Percentiles rank a stretch among this genome's conserved stretches.
Evolutionary conservation across 805 yeast genomes (phyloP).

Genomic region (Maudiozyma barnettii): DNA sequence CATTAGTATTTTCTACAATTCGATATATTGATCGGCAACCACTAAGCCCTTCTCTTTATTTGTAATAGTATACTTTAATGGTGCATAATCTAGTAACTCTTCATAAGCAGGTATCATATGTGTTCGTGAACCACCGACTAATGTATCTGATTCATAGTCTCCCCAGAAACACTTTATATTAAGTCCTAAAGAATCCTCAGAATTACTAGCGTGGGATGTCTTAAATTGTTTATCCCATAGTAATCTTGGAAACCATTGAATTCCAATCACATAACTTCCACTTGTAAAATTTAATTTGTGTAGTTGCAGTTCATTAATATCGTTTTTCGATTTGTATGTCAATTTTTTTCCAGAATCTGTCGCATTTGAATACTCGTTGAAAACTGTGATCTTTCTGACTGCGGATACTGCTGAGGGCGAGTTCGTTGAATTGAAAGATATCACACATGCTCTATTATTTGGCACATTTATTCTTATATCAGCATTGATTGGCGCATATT

Average conservation of each 20-base stretch:
- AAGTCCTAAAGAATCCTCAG: slow-evolving; percentile 40
- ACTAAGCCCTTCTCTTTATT: slow-evolving; percentile 64
- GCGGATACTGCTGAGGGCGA: slow-evolving; percentile 38
- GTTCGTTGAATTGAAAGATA: slow-evolving; percentile 46
- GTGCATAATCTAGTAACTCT: slow-evolving; percentile 60
- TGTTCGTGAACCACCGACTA: slow-evolving; percentile 30
- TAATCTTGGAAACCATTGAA: slow-evolving; percentile 67
- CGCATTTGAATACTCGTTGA: slow-evolving; percentile 26
- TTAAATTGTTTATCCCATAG: slow-evolving; percentile 21
- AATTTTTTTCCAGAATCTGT: not conserved
- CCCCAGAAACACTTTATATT: slow-evolving; percentile 69
- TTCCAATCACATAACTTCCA: slow-evolving; percentile 44
- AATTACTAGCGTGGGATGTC: slow-evolving; percentile 26
- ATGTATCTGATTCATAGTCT: slow-evolving; percentile 44
- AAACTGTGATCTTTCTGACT: slow-evolving; percentile 52
- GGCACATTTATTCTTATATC: slow-evolving; percentile 48
- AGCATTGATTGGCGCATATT: slow-evolving; percentile 57
- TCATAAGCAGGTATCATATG: slow-evolving; percentile 59
- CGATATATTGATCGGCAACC: slow-evolving; percentile 42
- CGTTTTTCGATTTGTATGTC: slow-evolving; percentile 44
- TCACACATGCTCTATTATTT: slow-evolving; percentile 54
- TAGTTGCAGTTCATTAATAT: slow-evolving; percentile 55
- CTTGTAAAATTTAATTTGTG: slow-evolving; percentile 57
- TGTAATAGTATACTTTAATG: slow-evolving; percentile 53
- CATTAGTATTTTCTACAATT: slow-evolving; percentile 22